A percentile compares a stretch with the other conserved stretches of the same genome.
Conservation (phyloP, 495 filamentous ascomycete species). For the Trichoderma virens region DNA sequence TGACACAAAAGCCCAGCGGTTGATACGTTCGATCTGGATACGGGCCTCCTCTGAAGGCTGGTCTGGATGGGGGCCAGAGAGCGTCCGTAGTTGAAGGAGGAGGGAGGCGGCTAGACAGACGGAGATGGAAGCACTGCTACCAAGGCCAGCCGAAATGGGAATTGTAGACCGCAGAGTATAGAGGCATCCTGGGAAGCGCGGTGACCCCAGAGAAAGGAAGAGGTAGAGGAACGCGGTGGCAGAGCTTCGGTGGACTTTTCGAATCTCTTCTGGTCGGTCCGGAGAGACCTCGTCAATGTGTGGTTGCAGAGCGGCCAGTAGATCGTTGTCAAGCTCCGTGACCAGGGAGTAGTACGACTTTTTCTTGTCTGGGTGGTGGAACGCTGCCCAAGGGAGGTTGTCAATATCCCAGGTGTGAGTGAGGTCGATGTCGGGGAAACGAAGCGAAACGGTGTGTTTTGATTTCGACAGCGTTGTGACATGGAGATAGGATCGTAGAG, state of each 20-base stretch:
- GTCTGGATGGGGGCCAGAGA: constrained; percentile 82
- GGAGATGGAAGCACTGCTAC: constrained; percentile 84
- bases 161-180: constrained; percentile 93
- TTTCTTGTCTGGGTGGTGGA: constrained; percentile 73
- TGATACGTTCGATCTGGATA: constrained; percentile 84
- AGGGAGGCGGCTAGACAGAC: constrained; percentile 86
- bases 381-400: constrained; percentile 73
- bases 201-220: constrained; percentile 77
- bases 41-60: constrained; percentile 75
- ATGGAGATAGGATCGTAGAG: constrained; percentile 88
- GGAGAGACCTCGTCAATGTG: constrained; percentile 62
- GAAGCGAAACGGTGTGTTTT: constrained; percentile 71
- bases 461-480: constrained; percentile 87
- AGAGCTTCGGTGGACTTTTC: constrained; percentile 72
- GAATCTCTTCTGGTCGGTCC: constrained; percentile 50
- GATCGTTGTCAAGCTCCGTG: constrained; percentile 71
- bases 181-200: constrained; percentile 66
- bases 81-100: constrained; percentile 76
- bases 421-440: constrained; percentile 79
- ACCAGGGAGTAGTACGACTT: constrained; percentile 88
- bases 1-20: constrained; percentile 93
- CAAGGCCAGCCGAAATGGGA: constrained; percentile 84
- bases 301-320: constrained; percentile 69
- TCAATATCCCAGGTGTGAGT: constrained; percentile 90
- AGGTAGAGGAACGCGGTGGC: constrained; percentile 87